Evolutionary conservation across 768 basidiomycete species (phyloP).

Genomic region (Boletus pseudo-olivaceus): DNA sequence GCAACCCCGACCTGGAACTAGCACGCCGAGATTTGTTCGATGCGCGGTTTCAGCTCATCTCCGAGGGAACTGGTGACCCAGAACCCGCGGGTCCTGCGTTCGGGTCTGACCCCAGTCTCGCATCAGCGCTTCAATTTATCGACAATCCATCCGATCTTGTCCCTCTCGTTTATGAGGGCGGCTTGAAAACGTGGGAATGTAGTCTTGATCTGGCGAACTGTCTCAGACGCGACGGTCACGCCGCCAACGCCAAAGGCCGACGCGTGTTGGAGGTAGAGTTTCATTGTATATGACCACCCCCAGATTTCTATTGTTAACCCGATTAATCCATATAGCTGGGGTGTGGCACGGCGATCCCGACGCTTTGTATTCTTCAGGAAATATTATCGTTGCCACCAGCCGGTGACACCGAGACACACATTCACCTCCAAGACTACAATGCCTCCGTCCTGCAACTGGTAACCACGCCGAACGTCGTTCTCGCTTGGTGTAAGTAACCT

Average conservation of each 20-base stretch:
- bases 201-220: slow-evolving; percentile 81
- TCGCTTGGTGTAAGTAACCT: slow-evolving; percentile 72
- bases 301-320: background rate
- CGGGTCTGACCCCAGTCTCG: background rate
- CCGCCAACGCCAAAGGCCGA: slow-evolving; percentile 40
- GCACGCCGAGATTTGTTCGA: slow-evolving; percentile 89
- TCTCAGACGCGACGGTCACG: slow-evolving; percentile 37
- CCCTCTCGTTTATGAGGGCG: slow-evolving; percentile 92
- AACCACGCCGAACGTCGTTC: slow-evolving; percentile 72
- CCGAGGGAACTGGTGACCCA: slow-evolving; percentile 42
- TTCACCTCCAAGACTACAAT: slow-evolving; percentile 95
- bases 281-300: background rate
- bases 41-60: slow-evolving; percentile 90
- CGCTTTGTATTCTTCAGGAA: slow-evolving; percentile 63
- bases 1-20: slow-evolving; percentile 35
- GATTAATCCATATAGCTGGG: slow-evolving; percentile 57
- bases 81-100: slow-evolving; percentile 21
- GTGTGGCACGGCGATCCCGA: slow-evolving; percentile 89
- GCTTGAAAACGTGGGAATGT: slow-evolving; percentile 97
- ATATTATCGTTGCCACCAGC: slow-evolving; percentile 43
- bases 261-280: slow-evolving; percentile 64
- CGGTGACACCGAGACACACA: slow-evolving; percentile 36
- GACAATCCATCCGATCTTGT: slow-evolving; percentile 88
- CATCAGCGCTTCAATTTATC: slow-evolving; percentile 55
- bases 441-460: slow-evolving; percentile 72